Base-by-base conservation (phyloP, 2,329 filamentous ascomycete species). In the Amesomyces nigricolor region DNA sequence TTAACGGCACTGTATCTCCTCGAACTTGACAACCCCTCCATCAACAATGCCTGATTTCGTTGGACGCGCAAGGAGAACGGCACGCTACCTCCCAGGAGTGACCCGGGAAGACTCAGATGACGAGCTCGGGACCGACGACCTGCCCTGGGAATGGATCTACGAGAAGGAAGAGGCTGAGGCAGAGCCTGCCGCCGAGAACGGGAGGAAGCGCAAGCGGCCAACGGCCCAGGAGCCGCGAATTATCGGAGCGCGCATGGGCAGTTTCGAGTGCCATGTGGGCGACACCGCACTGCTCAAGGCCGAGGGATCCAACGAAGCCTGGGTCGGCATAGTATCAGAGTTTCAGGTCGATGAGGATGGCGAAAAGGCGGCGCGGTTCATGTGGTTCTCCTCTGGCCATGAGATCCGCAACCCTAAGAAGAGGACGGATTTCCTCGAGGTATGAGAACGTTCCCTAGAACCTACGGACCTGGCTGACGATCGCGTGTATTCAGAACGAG, bases 301-400 rank as follows among this genome's bases (percentile, higher is more conserved):
- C 1, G 89, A 95, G 39, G 90, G 89, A 4, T 81, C 83, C 40
- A 89, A 89, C 61, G 90, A 95, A 65, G 88, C 91, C 10, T 99
- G 94, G 91, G 88, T 95, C 2, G 94, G 89, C 35, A 84, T 99
- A 59, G 87, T 96, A 51, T 87, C 86, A 65, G 85, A 89, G 43
- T 96, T 99, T 62, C 68, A 85, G 39, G 85, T 92, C 45, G 82
- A 85, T 32, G 85, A 87, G 17, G 85, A 87, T 11, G 85, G 83
- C 3, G 81, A 87, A 43, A 96, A 90, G 76, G 84, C 86, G 26
- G 92, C 88, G 53, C 88, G 87, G 60, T 94, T 99, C 67, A 86
- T 96, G 79, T 99, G 94, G 94, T 96, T 99, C 68, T 91, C 89
- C 0, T 90, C 89, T 0, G 88, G 95, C 65, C 88, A 87, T 65